Evolutionary conservation across 163 green algal species (phyloP).

Genomic region (Botryococcus braunii): DNA sequence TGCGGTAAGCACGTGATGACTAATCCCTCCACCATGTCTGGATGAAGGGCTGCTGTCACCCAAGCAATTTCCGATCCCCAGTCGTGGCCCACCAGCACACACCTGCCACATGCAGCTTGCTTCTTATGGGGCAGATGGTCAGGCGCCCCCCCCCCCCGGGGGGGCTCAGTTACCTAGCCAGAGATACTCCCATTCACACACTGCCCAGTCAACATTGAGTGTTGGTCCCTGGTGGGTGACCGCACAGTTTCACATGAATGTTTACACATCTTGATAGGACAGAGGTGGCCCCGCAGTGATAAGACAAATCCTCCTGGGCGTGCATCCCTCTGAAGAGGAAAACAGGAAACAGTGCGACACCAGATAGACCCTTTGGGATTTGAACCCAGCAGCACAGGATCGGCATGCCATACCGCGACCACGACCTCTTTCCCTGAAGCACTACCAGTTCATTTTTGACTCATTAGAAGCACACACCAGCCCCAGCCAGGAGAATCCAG

Average conservation of each 20-base stretch:
- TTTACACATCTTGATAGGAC: neutral
- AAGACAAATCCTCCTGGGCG: too few species aligned
- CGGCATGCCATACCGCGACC: neutral
- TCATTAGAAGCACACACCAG: too few species aligned
- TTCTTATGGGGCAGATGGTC: neutral
- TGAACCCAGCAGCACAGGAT: neutral
- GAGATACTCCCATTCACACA: neutral
- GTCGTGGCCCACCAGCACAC: slow-evolving; percentile 48
- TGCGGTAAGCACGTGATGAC: slow-evolving; percentile 43
- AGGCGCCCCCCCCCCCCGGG: too few species aligned
- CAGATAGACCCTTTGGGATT: neutral
- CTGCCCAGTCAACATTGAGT: neutral
- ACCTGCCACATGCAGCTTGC: neutral
- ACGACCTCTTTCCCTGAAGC: neutral
- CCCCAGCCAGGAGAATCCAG: too few species aligned
- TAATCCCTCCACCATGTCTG: slow-evolving; percentile 37
- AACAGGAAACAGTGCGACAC: neutral
- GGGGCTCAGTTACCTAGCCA: too few species aligned
- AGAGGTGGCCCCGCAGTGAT: too few species aligned
- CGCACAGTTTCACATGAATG: neutral
- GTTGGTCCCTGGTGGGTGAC: neutral
- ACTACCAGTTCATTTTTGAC: too few species aligned
- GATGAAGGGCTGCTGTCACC: slow-evolving; percentile 16
- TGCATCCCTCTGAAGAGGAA: neutral
- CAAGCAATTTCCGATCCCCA: slow-evolving; percentile 47